Base-by-base conservation (phyloP, 2,329 filamentous ascomycete genomes). In the Sclerotinia minor region DNA sequence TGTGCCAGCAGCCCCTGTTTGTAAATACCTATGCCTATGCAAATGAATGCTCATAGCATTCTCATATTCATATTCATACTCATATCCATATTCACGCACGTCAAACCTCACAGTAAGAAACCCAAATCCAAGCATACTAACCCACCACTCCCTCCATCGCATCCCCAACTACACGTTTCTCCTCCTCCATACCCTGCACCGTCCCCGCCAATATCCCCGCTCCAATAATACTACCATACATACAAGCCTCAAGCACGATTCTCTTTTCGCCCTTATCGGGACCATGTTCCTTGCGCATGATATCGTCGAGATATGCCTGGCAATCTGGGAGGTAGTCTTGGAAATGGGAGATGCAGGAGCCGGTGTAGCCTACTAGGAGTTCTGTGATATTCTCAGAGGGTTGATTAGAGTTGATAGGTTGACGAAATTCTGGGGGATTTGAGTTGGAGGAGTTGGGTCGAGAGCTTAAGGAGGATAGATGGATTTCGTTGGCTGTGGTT, bases 281-380 rank as follows among this genome's bases (percentile, higher is more conserved):
- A 60, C 75, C 76, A 64, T 81, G 82, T 63, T 83, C 81, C 38
- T 75, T 70, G 21, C 74, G 72, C 64, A 87, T 72, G 15, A 87
- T 79, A 29, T 78, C 76, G 73, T 92, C 87, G 61, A 94, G 82
- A 75, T 90, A 90, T 19, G 79, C 74, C 77, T 93, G 90, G 71
- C 89, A 92, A 73, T 90, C 89, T 55, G 81, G 79, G 53, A 91
- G 81, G 78, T 92, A 93, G 72, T 90, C 84, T 59, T 91, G 90
- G 74, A 92, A 92, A 74, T 91, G 87, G n/a, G 88, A 85, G 69
- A 94, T 94, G 74, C 91, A 92, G 8, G 90, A 89, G 44, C 91
- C 91, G 0, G 91, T 92, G 75, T 92, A 94, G 1, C 91, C 91
- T 29, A 94, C 89, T 1, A 92, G 87, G 41, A 94, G 77, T 72